These are phyloP conservation scores for Protomyces inouyei DNA, from an alignment of 1,139 yeast genomes.

Conservation along the genomic window DNA sequence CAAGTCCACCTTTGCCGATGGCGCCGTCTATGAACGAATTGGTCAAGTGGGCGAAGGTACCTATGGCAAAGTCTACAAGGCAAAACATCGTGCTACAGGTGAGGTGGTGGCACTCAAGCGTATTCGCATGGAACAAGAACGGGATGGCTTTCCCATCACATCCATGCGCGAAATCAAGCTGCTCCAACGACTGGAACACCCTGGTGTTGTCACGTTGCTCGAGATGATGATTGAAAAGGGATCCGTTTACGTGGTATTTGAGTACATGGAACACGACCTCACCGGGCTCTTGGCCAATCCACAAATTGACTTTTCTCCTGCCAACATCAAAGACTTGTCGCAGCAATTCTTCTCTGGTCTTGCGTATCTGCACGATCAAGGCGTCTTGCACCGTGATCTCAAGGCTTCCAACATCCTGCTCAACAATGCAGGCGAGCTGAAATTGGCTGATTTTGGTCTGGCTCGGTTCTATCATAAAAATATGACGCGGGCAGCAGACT, in stretches of 20 bases:
- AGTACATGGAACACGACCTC: conserved; percentile 88
- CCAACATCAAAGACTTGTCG: conserved; percentile 72
- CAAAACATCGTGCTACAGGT: conserved; percentile 61
- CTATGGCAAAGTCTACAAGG: conserved; percentile 75
- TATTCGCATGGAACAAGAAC: conserved; percentile 74
- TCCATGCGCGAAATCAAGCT: conserved; percentile 88
- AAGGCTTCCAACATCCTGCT: conserved; percentile 82
- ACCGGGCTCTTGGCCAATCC: conserved; percentile 83
- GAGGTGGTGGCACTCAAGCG: conserved; percentile 77
- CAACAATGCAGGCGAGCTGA: conserved; percentile 64
- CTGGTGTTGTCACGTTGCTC: conserved; percentile 62
- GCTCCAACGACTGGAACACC: conserved; percentile 79
- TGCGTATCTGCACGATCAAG: conserved; percentile 68
- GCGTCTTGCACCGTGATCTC: conserved; percentile 86
- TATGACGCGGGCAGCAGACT: conserved; percentile 53
- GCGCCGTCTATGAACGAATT: conserved; percentile 43
- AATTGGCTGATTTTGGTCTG: conserved; percentile 90
- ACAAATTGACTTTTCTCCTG: conserved; percentile 54
- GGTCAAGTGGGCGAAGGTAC: conserved; percentile 78
- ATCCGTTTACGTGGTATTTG: conserved; percentile 83
- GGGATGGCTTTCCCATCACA: conserved; percentile 94
- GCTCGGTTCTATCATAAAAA: conserved; percentile 53
- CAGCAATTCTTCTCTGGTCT: conserved; percentile 75
- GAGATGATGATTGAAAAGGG: conserved; percentile 84
- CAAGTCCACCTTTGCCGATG: conserved; percentile 16